Conservation (phyloP, 139 green algal species). For the Chlorella vulgaris region DNA sequence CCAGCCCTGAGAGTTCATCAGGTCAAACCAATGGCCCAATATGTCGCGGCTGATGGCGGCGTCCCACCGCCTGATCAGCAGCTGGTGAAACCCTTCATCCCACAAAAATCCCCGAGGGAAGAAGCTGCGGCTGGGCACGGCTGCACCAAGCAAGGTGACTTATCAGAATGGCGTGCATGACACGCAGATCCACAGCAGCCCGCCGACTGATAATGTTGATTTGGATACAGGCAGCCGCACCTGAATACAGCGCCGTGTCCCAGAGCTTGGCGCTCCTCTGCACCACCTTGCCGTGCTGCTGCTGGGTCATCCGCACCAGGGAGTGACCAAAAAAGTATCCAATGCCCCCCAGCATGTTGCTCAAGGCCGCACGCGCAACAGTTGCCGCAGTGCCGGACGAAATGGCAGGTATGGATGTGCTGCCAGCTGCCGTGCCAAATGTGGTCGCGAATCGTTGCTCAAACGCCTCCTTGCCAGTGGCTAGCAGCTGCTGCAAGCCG, state of each 20-base stretch:
- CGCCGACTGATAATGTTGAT: no score
- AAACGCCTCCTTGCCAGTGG: neutral
- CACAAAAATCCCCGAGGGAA: conserved; percentile 97
- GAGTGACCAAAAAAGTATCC: conserved; percentile 93
- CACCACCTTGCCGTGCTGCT: neutral
- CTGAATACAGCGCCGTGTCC: conserved; percentile 16
- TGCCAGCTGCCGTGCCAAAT: neutral
- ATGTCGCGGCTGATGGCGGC: conserved; percentile 70
- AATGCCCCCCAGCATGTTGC: conserved; percentile 92
- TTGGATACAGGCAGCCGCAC: no score
- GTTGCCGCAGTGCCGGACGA: neutral
- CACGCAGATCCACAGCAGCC: no score
- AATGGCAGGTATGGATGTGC: no score
- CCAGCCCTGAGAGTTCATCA: conserved; percentile 85
- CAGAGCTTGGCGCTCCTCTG: neutral
- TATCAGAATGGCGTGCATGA: no score
- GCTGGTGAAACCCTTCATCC: conserved; percentile 98
- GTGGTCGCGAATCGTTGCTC: conserved; percentile 24
- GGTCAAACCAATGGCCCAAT: conserved; percentile 92
- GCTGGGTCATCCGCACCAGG: conserved; percentile 38
- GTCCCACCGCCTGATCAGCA: conserved; percentile 69
- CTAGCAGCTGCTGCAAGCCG: conserved; percentile 14
- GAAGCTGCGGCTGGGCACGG: conserved; percentile 85
- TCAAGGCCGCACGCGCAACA: conserved; percentile 75
- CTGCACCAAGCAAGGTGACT: conserved; percentile 6